Conservation (phyloP, 352 stramenopile genomes). For the Phytopythium montanum region DNA sequence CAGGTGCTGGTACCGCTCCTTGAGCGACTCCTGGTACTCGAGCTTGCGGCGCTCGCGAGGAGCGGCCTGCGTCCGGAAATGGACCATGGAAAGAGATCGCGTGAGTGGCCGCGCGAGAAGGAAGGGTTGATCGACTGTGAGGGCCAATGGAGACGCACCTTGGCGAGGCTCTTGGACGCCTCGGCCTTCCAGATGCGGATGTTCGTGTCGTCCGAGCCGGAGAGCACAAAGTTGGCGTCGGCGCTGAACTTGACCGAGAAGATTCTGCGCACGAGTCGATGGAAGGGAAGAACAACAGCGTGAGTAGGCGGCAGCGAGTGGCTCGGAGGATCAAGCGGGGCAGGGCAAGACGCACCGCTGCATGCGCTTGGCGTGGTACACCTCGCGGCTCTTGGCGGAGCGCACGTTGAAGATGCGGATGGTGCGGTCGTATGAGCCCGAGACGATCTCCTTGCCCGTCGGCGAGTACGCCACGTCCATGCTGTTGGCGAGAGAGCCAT, state of each 20-base stretch:
- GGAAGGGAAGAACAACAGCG: neutral
- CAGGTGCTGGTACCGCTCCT: constrained; percentile 93
- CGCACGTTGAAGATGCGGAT: constrained; percentile 96
- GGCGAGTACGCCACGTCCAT: constrained; percentile 97
- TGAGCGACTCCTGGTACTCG: constrained; percentile 97
- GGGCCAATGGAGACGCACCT: constrained; percentile 39
- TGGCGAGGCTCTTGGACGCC: constrained; percentile 92
- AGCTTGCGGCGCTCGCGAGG: constrained; percentile 88
- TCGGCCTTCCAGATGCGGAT: constrained; percentile 98
- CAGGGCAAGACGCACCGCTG: constrained; percentile 78
- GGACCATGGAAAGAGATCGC: constrained; percentile 10
- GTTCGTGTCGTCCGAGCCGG: constrained; percentile 99
- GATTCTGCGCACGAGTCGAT: constrained; percentile 30
- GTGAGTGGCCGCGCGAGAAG: constrained; percentile 9
- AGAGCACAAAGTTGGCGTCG: constrained; percentile 95
- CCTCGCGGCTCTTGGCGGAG: constrained; percentile 82
- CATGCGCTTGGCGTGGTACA: constrained; percentile 99
- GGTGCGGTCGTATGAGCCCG: constrained; percentile 97
- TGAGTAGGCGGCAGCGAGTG: neutral
- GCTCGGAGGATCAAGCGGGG: neutral
- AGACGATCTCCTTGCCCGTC: constrained; percentile 98
- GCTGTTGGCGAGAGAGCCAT: constrained; percentile 17
- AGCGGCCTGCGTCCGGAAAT: constrained; percentile 28
- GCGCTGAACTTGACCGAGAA: constrained; percentile 87
- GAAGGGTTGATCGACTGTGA: neutral